Evolutionary conservation across 2,329 filamentous ascomycete genomes (phyloP), one percentile per base, ranked within the genome.

Genomic region (Thielaviopsis populi): DNA sequence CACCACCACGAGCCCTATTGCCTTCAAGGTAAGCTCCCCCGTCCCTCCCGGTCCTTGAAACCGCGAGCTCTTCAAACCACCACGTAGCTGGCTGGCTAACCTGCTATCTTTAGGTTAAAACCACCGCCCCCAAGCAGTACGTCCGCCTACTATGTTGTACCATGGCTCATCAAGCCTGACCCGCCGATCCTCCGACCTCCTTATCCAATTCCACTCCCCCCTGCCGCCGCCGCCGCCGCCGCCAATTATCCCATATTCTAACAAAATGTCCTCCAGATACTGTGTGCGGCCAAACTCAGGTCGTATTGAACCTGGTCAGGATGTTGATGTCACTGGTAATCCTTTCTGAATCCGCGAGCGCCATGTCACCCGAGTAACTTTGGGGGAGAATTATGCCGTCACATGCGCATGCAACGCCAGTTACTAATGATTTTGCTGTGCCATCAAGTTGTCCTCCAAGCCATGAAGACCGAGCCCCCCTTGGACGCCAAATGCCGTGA

Each of bases 71-170:
- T 2, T 8, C 15, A 46, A 19, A 56, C n/a, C 48, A 53, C 48
- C 30, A 33, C 33, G 19, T 22, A 56, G 50, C 48, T 6, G 19
- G 17, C 15, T 46, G 11, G 27, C 61, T 30, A 46, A 37, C 56
- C 54, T n/a, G 41, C 46, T 19, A 60, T 30, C 10, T 41, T 27
- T 50, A 96, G 91, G 94, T 99, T 76, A 99, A 99, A 85, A 99
- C 94, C 59, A 99, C 94, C 68, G 94, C 94, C 60, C 94, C 94
- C 41, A 97, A 97, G 78, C 94, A 97, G 92, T 99, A 88, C 72
- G 87, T 59, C 53, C 24, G 22, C 27, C 27, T 7, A 15, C 30
- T 43, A 13, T 27, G 11, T 24, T 5, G 11, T 8, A 17, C 6
- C 13, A 53, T 17, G 22, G 42, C 50, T 8, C 17, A 33, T 59